Base-by-base conservation (phyloP, 441 rosid species). In the Pelargonium cotyledonis region DNA sequence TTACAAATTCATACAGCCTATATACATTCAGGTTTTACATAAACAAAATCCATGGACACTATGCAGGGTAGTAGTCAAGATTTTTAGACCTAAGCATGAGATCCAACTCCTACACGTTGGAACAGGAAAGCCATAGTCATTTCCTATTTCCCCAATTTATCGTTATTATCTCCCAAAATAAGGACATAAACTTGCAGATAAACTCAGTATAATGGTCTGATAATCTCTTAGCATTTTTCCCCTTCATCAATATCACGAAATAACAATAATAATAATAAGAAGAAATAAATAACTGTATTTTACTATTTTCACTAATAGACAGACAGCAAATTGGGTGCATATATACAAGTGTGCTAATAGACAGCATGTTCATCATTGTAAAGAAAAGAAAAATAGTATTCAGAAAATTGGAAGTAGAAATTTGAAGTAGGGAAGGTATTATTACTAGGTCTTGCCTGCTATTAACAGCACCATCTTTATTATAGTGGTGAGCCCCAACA, bases 401-500 rank as follows among this genome's bases (percentile, higher is more conserved):
- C 11, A 19, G 31, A 18, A 58, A 58, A 58, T 6, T 9, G 63
- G 8, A 58, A 18, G 8, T 58, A 19, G 4, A 58, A 8, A 19
- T 8, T 58, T 49, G n/a, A 73, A 26, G 44, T 64, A 44, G 15
- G 62, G 38, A 40, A 51, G 63, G 70, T n/a, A 14, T 43, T 67
- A 40, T 21, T 15, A 40, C 15, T 63, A 70, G 68, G 18, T 70
- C 87, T 88, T 85, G 84, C 98, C 99, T 88, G 87, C 76, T 86
- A 84, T 87, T 95, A 63, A 89, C 89, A 70, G 90, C 85, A 78
- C 99, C 95, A 73, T 95, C 99, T 81, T 95, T 95, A 77, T 95
- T 95, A 78, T 89, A 92, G 74, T 92, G 98, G 71, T 80, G 89
- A 18, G 91, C 95, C 72, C 92, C 92, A 71, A 90, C 83, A 69